Base-by-base conservation (phyloP, 805 yeast species). In the Candida rishiriensis region DNA sequence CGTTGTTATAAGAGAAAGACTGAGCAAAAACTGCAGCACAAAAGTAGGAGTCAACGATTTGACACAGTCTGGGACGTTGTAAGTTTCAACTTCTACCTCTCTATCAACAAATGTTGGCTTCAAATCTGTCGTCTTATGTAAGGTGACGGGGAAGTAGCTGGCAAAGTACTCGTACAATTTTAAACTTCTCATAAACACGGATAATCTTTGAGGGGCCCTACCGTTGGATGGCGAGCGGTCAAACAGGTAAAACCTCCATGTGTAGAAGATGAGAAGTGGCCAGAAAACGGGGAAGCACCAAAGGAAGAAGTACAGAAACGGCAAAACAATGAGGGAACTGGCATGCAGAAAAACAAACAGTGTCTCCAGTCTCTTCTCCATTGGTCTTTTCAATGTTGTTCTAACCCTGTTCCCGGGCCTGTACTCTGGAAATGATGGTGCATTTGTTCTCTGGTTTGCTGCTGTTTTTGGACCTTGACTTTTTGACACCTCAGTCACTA, bases 191-290 rank as follows among this genome's bases (percentile, higher is more conserved):
- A 87, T 69, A 69, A 75, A 71, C 1, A 65, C 61, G 3, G 85
- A 80, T 36, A 73, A 70, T 33, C 95, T 65, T 41, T 73, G 64
- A 1, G 76, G 73, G 0, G 80, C 84, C 14, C 75, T 72, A 1
- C 98, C 98, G 53, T 84, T 82, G 11, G 81, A 76, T 0, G 89
- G 87, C 1, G 96, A 75, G 49, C 78, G 78, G 63, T 84, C 88
- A 13, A 70, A 47, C 14, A 68, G 34, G 53, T 79, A 76, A 56
- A 83, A 85, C 29, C 78, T 65, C 8, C 75, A 67, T 16, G 82
- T 60, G 61, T 91, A 93, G 0, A 87, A 71, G 5, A 84, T 58
- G 6, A 85, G 54, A 6, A 81, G 44, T 1, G 87, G 71, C 96
- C 97, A 89, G 5, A 51, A 36, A 9, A 39, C 15, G 3, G 60